Evolutionary conservation across 768 basidiomycete genomes (phyloP).

Genomic region (Clavulina sp.): DNA sequence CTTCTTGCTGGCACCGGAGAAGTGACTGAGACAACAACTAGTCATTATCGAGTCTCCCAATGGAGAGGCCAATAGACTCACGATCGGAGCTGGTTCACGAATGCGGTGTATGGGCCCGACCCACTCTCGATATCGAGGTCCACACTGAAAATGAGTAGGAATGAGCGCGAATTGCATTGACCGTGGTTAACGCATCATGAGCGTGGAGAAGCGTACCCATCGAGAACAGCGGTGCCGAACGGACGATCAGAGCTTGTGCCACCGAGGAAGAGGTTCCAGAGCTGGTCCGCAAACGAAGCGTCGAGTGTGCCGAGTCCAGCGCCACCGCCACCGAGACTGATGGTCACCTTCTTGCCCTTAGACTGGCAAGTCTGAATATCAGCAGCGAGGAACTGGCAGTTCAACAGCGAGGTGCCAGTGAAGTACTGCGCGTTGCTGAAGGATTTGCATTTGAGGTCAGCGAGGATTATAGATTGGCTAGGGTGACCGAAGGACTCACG

Average conservation of each 20-base stretch:
- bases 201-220: constrained; percentile 32
- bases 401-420: background rate
- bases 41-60: no score
- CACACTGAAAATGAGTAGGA: constrained; percentile 1
- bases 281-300: constrained; percentile 13
- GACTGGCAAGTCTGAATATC: constrained; percentile 50
- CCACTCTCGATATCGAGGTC: constrained; percentile 62
- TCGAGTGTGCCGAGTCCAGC: constrained; percentile 28
- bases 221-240: constrained; percentile 52
- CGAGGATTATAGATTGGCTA: background rate
- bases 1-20: constrained; percentile 36
- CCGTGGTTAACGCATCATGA: no score
- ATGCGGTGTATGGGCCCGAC: constrained; percentile 32
- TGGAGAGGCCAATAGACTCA: no score
- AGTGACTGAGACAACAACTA: constrained; percentile 20
- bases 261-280: constrained; percentile 60
- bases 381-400: constrained; percentile 31
- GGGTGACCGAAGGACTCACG: constrained; percentile 23
- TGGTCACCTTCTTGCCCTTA: constrained; percentile 37
- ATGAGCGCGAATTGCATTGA: background rate
- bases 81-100: constrained; percentile 38
- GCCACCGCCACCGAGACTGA: constrained; percentile 39
- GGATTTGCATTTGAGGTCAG: background rate
- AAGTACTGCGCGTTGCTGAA: background rate
- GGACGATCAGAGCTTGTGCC: constrained; percentile 44